phyloP scores from a whole-genome alignment of 176 grass and related monocot genomes.

The Carex pumila region DNA sequence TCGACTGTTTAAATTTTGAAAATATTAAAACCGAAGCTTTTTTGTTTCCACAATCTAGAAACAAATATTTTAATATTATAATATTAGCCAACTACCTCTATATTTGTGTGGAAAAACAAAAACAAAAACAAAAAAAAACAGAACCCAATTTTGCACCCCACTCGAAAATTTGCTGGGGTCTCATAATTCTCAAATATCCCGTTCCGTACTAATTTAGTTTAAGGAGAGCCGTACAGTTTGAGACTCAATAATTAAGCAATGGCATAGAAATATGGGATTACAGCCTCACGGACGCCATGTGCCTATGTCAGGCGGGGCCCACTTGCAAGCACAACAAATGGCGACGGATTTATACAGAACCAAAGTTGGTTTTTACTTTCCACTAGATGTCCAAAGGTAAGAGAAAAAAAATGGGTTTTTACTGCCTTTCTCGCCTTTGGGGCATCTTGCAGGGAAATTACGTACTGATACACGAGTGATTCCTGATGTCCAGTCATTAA shows the following conservation, averaged over 20 bases:
- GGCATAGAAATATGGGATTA: neutral
- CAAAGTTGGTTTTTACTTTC: slow-evolving; percentile 5
- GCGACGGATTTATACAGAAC: neutral
- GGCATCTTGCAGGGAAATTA: neutral
- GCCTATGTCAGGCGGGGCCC: neutral
- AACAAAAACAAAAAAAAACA: too few species aligned
- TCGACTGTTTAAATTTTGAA: too few species aligned
- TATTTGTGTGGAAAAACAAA: too few species aligned
- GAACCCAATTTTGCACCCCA: too few species aligned
- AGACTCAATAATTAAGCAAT: too few species aligned
- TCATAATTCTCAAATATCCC: too few species aligned
- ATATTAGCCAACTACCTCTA: too few species aligned
- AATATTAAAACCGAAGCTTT: too few species aligned
- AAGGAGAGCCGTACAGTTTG: neutral
- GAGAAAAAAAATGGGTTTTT: neutral
- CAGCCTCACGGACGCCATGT: neutral
- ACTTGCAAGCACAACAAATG: neutral
- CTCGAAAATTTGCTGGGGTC: too few species aligned
- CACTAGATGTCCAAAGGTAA: neutral
- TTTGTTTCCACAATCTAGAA: too few species aligned
- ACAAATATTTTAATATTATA: too few species aligned
- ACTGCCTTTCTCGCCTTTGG: neutral
- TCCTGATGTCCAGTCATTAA: neutral
- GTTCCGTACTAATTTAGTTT: neutral
- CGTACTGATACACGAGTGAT: neutral